Evolutionary conservation across 257 asterid species (phyloP).

Genomic region (Lycium ferocissimum): DNA sequence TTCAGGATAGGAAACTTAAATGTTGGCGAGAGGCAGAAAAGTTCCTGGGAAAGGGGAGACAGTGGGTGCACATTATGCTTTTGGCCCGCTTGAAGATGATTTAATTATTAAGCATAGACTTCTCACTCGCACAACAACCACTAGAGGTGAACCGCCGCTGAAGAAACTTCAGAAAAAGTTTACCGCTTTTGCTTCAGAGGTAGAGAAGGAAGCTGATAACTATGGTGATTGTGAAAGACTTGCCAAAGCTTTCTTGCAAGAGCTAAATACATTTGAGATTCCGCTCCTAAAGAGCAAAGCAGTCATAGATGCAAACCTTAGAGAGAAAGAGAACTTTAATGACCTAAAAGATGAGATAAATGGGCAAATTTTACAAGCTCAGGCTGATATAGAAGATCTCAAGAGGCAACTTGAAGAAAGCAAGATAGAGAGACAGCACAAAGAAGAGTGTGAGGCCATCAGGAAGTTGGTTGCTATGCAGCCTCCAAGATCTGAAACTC

Average conservation of each 20-base stretch:
- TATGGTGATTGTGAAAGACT: slow-evolving; percentile 83
- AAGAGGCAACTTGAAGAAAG: slow-evolving; percentile 96
- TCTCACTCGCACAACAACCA: slow-evolving; percentile 91
- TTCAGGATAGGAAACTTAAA: slow-evolving; percentile 49
- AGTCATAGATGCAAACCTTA: slow-evolving; percentile 78
- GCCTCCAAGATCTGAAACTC: slow-evolving; percentile 89
- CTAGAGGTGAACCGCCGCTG: slow-evolving; percentile 96
- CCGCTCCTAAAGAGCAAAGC: slow-evolving; percentile 87
- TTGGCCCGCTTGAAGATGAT: slow-evolving; percentile 94
- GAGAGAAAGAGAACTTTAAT: slow-evolving; percentile 91
- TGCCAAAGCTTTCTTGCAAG: slow-evolving; percentile 87
- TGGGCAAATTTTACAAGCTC: slow-evolving; percentile 77
- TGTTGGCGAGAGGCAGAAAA: slow-evolving; percentile 80
- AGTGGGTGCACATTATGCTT: slow-evolving; percentile 72
- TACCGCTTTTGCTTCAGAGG: slow-evolving; percentile 68
- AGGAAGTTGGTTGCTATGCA: slow-evolving; percentile 88
- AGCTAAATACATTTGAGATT: slow-evolving; percentile 87
- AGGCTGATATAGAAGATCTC: slow-evolving; percentile 81
- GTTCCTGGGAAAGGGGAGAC: slow-evolving; percentile 78
- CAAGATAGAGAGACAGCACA: slow-evolving; percentile 94
- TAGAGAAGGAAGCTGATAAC: slow-evolving; percentile 83
- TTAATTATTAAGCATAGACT: slow-evolving; percentile 89
- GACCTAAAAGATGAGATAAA: slow-evolving; percentile 84
- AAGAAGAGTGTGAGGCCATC: slow-evolving; percentile 96
- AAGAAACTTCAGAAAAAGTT: slow-evolving; percentile 96